Evolutionary conservation across 2,329 filamentous ascomycete genomes (phyloP).

Genomic region (Fusarium pininemorale): DNA sequence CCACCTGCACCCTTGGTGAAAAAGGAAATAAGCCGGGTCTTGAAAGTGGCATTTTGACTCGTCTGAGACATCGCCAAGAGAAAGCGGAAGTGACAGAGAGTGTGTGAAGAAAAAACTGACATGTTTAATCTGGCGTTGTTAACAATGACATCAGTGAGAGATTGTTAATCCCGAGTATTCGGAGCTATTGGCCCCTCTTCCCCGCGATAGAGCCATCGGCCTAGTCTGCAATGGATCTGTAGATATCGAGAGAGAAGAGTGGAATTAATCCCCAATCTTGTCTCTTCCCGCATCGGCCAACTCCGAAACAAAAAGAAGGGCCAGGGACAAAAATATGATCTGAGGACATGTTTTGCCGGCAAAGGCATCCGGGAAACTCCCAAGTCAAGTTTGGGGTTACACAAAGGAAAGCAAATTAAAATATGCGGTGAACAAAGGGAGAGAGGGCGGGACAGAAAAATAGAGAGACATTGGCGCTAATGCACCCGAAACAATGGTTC

Average conservation of each 20-base stretch:
- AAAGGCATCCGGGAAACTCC: slow-evolving; percentile 1
- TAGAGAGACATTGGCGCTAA: slow-evolving; percentile 13
- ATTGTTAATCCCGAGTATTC: slow-evolving; percentile 16
- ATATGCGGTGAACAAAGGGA: slow-evolving; percentile 9
- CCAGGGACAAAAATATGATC: background rate
- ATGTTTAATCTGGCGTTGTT: background rate
- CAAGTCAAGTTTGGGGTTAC: background rate
- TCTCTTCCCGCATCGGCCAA: slow-evolving; percentile 20
- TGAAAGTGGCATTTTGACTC: background rate
- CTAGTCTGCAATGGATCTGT: background rate
- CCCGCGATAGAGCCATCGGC: slow-evolving; percentile 6
- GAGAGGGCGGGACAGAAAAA: background rate
- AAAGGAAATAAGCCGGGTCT: background rate
- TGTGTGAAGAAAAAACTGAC: background rate
- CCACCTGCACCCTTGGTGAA: background rate
- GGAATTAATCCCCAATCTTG: slow-evolving; percentile 5
- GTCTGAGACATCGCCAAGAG: background rate
- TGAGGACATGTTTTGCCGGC: slow-evolving; percentile 9
- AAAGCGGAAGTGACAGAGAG: background rate
- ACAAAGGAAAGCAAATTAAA: background rate
- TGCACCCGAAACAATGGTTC: slow-evolving; percentile 37
- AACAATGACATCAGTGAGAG: slow-evolving; percentile 5
- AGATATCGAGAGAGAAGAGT: background rate
- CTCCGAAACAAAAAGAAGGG: slow-evolving; percentile 1
- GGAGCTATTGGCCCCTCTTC: slow-evolving; percentile 26